phyloP scores from a whole-genome alignment of 257 asterid genomes.

The Marsdenia floribunda region DNA sequence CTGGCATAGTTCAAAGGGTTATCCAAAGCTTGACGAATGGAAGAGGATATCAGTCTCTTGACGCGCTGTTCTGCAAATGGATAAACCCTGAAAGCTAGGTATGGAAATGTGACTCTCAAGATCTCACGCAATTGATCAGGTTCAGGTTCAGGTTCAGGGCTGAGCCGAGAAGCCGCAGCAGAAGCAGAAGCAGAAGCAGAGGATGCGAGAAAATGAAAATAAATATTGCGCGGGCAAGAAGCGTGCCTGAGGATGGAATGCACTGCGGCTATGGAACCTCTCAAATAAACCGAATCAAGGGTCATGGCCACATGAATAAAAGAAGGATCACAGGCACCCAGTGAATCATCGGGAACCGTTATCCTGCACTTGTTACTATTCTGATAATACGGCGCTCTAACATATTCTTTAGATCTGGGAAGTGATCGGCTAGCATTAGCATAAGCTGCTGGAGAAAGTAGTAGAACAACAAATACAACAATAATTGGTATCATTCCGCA shows the following conservation, averaged over 20 bases:
- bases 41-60: constrained; percentile 39
- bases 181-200: constrained; percentile 3
- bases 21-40: constrained; percentile 61
- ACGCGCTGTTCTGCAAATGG: constrained; percentile 29
- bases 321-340: constrained; percentile 32
- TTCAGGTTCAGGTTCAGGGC: not conserved
- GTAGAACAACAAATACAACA: constrained; percentile 16
- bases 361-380: constrained; percentile 33
- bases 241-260: constrained; percentile 52
- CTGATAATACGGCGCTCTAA: constrained; percentile 34
- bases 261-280: constrained; percentile 69
- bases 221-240: constrained; percentile 53
- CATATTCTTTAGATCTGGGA: constrained; percentile 20
- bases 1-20: constrained; percentile 70
- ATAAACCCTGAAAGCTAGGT: constrained; percentile 36
- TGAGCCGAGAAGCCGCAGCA: constrained; percentile 1
- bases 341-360: not conserved
- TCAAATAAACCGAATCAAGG: constrained; percentile 49
- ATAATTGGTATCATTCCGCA: constrained; percentile 3
- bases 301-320: constrained; percentile 55
- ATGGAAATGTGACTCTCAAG: constrained; percentile 45
- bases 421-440: constrained; percentile 23
- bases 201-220: constrained; percentile 48
- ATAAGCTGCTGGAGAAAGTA: constrained; percentile 15
- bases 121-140: constrained; percentile 14